Conservation (phyloP, 441 rosid species). For the Mallotus japonicus region DNA sequence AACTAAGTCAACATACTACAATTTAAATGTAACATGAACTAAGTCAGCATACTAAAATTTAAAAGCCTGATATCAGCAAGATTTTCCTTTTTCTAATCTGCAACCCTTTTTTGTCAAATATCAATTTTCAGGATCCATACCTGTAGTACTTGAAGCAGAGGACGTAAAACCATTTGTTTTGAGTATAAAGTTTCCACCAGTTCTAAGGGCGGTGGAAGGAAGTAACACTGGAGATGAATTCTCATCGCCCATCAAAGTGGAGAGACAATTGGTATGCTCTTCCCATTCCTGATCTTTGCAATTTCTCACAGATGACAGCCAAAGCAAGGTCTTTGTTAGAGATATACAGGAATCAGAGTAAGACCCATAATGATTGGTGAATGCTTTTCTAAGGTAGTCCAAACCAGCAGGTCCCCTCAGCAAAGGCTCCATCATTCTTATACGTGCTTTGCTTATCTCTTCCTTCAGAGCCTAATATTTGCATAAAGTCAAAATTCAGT, state of each 20-base stretch:
- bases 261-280: conserved; percentile 54
- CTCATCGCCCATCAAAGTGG: conserved; percentile 41
- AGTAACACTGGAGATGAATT: conserved; percentile 38
- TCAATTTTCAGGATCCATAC: neutral
- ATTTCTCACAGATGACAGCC: conserved; percentile 56
- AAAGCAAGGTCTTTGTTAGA: conserved; percentile 54
- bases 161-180: conserved; percentile 15
- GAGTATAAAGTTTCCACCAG: conserved; percentile 32
- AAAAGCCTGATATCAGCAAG: neutral
- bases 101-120: no score
- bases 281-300: conserved; percentile 67
- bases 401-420: conserved; percentile 80
- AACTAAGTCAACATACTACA: neutral
- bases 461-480: conserved; percentile 55
- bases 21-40: neutral
- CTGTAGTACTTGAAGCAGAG: conserved; percentile 12
- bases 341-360: conserved; percentile 42
- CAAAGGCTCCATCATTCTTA: conserved; percentile 70
- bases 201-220: conserved; percentile 56
- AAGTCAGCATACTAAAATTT: neutral
- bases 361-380: conserved; percentile 57
- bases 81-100: no score
- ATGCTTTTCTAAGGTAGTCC: conserved; percentile 72
- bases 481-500: conserved; percentile 6
- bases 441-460: conserved; percentile 75